phyloP scores from a whole-genome alignment of 2,329 filamentous ascomycete genomes.

The Diaporthe citriasiana region DNA sequence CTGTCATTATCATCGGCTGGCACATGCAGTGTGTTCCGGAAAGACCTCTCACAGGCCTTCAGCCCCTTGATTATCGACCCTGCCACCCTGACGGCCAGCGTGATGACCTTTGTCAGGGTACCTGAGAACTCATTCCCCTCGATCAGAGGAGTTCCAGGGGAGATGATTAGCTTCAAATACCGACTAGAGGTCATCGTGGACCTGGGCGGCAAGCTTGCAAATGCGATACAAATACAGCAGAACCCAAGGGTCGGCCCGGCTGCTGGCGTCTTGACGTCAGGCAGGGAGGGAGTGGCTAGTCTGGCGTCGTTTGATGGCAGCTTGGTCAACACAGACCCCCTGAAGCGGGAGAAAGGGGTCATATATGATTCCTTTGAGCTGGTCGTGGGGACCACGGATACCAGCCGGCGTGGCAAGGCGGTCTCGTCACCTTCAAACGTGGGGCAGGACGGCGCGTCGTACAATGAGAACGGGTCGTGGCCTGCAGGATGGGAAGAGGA shows the following conservation, averaged over 20 bases:
- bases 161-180: constrained; percentile 96
- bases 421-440: constrained; percentile 46
- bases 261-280: constrained; percentile 47
- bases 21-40: constrained; percentile 93
- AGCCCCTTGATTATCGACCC: constrained; percentile 92
- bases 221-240: constrained; percentile 77
- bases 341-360: constrained; percentile 92
- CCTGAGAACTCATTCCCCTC: constrained; percentile 94
- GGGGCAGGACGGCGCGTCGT: constrained; percentile 43
- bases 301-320: constrained; percentile 64
- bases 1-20: constrained; percentile 88
- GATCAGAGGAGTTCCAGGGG: constrained; percentile 88
- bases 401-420: constrained; percentile 64
- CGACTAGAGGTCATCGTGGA: constrained; percentile 94
- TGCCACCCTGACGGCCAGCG: constrained; percentile 79
- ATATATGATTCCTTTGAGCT: constrained; percentile 89
- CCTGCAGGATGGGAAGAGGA: constrained; percentile 42
- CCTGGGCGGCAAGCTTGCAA: constrained; percentile 86
- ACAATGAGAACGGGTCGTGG: constrained; percentile 46
- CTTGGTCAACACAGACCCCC: constrained; percentile 88
- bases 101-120: constrained; percentile 86
- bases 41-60: constrained; percentile 91
- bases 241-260: constrained; percentile 59
- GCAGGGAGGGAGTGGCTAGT: constrained; percentile 45
- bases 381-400: constrained; percentile 88